A percentile compares a stretch with the other conserved stretches of the same genome.
Conservation (phyloP, 495 filamentous ascomycete species). For the Aspergillus kassunensis region DNA sequence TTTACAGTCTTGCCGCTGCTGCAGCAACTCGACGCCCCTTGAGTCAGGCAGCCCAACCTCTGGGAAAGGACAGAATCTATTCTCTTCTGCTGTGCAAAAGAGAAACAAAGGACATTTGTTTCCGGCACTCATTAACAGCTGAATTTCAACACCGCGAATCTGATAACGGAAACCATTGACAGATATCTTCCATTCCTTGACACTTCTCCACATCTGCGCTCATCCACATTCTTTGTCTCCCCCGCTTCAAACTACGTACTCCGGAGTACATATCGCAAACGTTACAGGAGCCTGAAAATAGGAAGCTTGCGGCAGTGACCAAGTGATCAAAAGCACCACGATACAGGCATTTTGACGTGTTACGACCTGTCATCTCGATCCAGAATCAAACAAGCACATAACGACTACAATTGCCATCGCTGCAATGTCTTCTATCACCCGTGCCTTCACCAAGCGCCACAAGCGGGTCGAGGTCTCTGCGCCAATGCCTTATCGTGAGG, state of each 20-base stretch:
- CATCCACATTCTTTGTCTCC: slow-evolving; percentile 25
- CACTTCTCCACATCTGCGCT: slow-evolving; percentile 30
- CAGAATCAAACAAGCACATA: not conserved
- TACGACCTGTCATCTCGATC: not conserved
- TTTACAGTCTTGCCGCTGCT: slow-evolving; percentile 20
- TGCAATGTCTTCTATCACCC: slow-evolving; percentile 48
- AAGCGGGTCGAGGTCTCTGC: slow-evolving; percentile 48
- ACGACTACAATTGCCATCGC: slow-evolving; percentile 15
- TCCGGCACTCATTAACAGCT: slow-evolving; percentile 14
- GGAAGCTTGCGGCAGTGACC: slow-evolving; percentile 8
- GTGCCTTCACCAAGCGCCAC: slow-evolving; percentile 63
- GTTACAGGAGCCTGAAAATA: slow-evolving; percentile 19
- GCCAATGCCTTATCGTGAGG: slow-evolving; percentile 47
- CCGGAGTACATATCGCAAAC: slow-evolving; percentile 15
- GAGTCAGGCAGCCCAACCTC: slow-evolving; percentile 19
- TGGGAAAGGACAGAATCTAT: slow-evolving; percentile 11
- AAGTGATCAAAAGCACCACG: slow-evolving; percentile 1
- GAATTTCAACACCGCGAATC: slow-evolving; percentile 7
- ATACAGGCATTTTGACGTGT: slow-evolving; percentile 2
- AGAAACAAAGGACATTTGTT: slow-evolving; percentile 15
- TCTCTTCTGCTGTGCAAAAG: slow-evolving; percentile 26
- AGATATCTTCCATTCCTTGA: slow-evolving; percentile 33
- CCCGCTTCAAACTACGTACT: slow-evolving; percentile 16
- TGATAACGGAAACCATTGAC: slow-evolving; percentile 31
- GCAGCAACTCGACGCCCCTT: slow-evolving; percentile 20